Percentiles rank a stretch among this genome's conserved stretches.
Evolutionary conservation across 352 stramenopile species (phyloP).

Genomic region (Globisporangium mamillatum): DNA sequence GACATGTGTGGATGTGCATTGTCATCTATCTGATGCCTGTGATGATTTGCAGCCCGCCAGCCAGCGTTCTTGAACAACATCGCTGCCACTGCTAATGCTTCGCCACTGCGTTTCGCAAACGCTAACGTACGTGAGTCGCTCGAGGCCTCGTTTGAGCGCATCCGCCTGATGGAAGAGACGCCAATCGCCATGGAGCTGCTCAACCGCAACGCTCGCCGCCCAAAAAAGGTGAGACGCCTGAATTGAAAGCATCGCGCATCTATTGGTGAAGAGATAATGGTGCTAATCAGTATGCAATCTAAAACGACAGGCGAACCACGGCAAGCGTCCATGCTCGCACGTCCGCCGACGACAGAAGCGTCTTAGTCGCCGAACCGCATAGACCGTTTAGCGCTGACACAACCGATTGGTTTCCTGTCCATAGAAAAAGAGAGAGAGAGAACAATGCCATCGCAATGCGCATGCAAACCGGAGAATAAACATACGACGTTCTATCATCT

Average conservation of each 20-base stretch:
- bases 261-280: not conserved
- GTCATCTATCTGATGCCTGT: not conserved
- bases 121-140: constrained; percentile 20
- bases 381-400: constrained; percentile 13
- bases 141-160: constrained; percentile 29
- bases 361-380: constrained; percentile 50
- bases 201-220: constrained; percentile 77
- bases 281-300: constrained; percentile 6
- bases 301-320: constrained; percentile 67
- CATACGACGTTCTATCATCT: constrained; percentile 8
- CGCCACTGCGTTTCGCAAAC: constrained; percentile 10
- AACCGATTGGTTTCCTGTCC: constrained; percentile 4
- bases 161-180: constrained; percentile 52
- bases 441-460: not conserved
- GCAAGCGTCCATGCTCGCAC: constrained; percentile 85
- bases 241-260: not conserved
- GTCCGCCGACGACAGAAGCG: constrained; percentile 76
- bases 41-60: constrained; percentile 9
- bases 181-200: constrained; percentile 70
- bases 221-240: constrained; percentile 59
- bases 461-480: no score
- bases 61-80: constrained; percentile 13
- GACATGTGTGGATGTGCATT: not conserved
- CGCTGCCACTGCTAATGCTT: not conserved
- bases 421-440: constrained; percentile 17